Conservation (phyloP, 2,329 filamentous ascomycete species). For the Colletotrichum abscissum region DNA sequence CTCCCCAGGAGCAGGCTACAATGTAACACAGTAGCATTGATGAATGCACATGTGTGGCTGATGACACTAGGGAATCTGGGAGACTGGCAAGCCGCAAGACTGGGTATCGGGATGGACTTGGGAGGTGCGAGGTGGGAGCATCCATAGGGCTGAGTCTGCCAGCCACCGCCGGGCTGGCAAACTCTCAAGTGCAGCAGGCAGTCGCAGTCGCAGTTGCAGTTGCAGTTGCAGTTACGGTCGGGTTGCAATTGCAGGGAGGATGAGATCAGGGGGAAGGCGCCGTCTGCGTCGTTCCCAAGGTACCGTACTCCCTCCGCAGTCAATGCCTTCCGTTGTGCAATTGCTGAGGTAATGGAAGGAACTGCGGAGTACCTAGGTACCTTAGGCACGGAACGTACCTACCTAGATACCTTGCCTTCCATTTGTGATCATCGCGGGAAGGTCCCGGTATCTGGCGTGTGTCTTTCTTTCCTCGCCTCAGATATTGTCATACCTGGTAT, state of each 20-base stretch:
- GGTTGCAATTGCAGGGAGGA: neutral
- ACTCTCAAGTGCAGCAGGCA: neutral
- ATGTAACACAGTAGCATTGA: neutral
- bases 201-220: neutral
- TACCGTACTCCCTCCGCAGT: neutral
- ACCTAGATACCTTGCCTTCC: neutral
- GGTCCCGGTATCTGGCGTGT: neutral
- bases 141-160: slow-evolving; percentile 31
- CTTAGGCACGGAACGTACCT: neutral
- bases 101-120: slow-evolving; percentile 22
- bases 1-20: neutral
- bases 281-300: neutral
- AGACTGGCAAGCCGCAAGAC: neutral
- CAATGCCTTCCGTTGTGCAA: neutral
- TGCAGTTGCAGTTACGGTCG: neutral
- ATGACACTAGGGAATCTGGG: slow-evolving; percentile 3
- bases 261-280: neutral
- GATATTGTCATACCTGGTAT: neutral
- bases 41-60: slow-evolving; percentile 11
- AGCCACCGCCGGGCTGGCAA: slow-evolving; percentile 7
- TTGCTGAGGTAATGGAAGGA: neutral
- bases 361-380: no score
- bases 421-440: neutral
- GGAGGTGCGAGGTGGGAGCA: neutral
- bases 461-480: neutral